phyloP scores from a whole-genome alignment of 257 asterid genomes.

The Avicennia marina region DNA sequence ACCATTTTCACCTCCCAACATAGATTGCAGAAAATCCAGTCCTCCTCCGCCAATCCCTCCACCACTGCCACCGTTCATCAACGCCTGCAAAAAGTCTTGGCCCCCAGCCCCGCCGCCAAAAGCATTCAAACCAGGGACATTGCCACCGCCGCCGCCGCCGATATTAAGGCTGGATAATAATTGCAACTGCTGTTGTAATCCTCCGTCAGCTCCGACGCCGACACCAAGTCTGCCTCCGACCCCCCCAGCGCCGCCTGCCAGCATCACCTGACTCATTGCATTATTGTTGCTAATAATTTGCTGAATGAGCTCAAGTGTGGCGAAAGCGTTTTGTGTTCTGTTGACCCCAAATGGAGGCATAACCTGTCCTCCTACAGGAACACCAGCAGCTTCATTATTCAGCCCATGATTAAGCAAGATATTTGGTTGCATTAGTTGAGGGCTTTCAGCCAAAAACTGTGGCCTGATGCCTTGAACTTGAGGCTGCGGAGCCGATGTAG shows the following conservation, averaged over 20 bases:
- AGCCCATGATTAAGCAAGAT: no score
- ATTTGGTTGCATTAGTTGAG: no score
- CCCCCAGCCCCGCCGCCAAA: slow-evolving; percentile 4
- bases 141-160: slow-evolving; percentile 20
- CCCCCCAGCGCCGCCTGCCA: slow-evolving; percentile 20
- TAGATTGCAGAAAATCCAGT: slow-evolving; percentile 26
- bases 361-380: no score
- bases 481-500: no score
- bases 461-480: no score
- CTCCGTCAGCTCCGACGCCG: no score
- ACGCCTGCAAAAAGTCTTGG: not conserved
- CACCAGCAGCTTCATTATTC: no score
- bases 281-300: slow-evolving; percentile 17
- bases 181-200: no score
- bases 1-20: slow-evolving; percentile 31
- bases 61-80: slow-evolving; percentile 14
- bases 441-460: no score
- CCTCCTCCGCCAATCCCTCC: slow-evolving; percentile 33
- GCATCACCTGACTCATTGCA: slow-evolving; percentile 23
- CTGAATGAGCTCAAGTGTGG: slow-evolving; percentile 26
- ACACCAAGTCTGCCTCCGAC: slow-evolving; percentile 13
- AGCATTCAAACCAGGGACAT: slow-evolving; percentile 6
- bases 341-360: no score
- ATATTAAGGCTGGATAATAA: no score
- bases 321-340: slow-evolving; percentile 12